Conservation (phyloP, 2,329 filamentous ascomycete species). For the Fusarium lateritium region DNA sequence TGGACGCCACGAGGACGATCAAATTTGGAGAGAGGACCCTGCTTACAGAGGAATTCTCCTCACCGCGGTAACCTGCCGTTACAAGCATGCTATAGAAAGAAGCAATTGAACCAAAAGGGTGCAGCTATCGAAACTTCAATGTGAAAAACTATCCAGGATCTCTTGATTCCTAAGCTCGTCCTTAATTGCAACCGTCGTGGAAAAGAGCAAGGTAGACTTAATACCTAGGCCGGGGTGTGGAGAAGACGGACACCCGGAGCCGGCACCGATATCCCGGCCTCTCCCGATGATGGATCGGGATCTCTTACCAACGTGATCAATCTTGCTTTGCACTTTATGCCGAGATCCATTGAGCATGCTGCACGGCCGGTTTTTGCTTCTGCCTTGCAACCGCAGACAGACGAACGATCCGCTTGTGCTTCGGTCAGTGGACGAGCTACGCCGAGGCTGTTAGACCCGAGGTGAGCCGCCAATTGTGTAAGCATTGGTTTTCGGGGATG, state of each 20-base stretch:
- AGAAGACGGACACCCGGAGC: slow-evolving; percentile 29
- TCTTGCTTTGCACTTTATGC: slow-evolving; percentile 26
- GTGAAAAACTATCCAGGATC: neutral
- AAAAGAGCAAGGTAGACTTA: slow-evolving; percentile 5
- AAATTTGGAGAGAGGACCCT: neutral
- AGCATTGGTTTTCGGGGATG: neutral
- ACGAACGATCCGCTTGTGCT: slow-evolving; percentile 4
- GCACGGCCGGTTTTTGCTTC: slow-evolving; percentile 3
- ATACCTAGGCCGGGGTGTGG: slow-evolving; percentile 13
- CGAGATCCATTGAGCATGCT: slow-evolving; percentile 16
- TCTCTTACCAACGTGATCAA: slow-evolving; percentile 32
- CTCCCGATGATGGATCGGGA: slow-evolving; percentile 33
- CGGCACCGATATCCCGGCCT: slow-evolving; percentile 36
- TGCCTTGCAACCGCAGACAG: neutral
- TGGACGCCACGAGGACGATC: slow-evolving; percentile 5
- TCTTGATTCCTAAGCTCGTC: slow-evolving; percentile 6
- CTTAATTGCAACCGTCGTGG: slow-evolving; percentile 19
- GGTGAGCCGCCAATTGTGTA: slow-evolving; percentile 29
- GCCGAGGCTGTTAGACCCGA: slow-evolving; percentile 23
- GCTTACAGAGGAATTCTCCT: neutral
- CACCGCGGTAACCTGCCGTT: neutral
- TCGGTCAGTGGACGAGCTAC: neutral
- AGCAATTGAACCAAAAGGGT: slow-evolving; percentile 4
- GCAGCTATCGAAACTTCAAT: slow-evolving; percentile 9
- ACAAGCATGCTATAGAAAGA: neutral